Evolutionary conservation across 805 yeast species (phyloP), one percentile per base, ranked within the genome.

Genomic region (Pachysolen tannophilus): DNA sequence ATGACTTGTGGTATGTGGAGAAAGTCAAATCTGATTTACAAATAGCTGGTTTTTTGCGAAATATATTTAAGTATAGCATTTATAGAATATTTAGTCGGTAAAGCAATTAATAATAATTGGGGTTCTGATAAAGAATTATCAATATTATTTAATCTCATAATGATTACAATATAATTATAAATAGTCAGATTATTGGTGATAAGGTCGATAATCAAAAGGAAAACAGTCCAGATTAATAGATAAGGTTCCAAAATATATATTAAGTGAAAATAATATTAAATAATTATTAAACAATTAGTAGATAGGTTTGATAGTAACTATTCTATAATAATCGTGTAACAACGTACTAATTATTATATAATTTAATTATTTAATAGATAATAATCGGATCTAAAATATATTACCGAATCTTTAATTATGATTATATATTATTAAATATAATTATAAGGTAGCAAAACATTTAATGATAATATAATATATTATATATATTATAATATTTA

Each of bases 11-110:
- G 33, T 30, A 30, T 30, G 33, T 20, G 33, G 33, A 30, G 43
- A 39, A 39, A 39, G 40, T 32, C 43, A 32, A 39, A 39, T 39
- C 43, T 39, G 43, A 38, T 39, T 20, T 28, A 35, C 32, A 37
- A 38, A 39, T 39, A 39, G 43, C 43, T 39, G 43, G 43, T 39
- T 36, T 32, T 39, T 39, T 38, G 32, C 39, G 43, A 39, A 39
- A 39, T 39, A 37, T 40, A 40, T 40, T 28, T 40, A 17, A 38
- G 43, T 40, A 40, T 38, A 41, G 43, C 39, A 20, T 30, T 30
- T 32, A 24, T 30, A 26, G 20, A 30, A 28, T 31, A 32, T 39
- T 32, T 34, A 37, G 28, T 36, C 28, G 34, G 43, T 39, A 39
- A 34, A 39, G 43, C 43, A 33, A 39, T 37, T 33, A 37, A 37